Base-by-base conservation (phyloP, 2,329 filamentous ascomycete species). In the Aureobasidium vineae region DNA sequence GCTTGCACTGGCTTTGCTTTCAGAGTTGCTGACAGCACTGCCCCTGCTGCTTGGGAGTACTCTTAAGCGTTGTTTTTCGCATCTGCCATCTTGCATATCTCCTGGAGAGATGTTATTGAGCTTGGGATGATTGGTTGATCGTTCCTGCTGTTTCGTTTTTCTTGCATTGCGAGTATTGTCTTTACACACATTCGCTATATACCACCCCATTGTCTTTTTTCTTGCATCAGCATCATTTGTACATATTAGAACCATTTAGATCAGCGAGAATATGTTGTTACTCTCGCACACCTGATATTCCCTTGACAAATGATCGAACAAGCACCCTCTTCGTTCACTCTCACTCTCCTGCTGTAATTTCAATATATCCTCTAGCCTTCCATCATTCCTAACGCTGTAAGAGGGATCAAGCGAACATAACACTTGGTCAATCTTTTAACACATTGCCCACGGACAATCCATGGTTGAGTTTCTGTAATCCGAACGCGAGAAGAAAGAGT, bases 11-110 rank as follows among this genome's bases (percentile, higher is more conserved):
- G 66, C 6, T 69, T 69, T n/a, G 57, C 45, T 33, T 69, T 66
- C 45, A 63, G 65, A 49, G 15, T 67, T 33, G 33, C 75, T 76
- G 15, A 79, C 69, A 23, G 16, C 23, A 13, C n/a, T 8, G 43
- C 41, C 10, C 63, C 63, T 36, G 63, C 63, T 43, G 63, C 63
- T 59, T 66, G 52, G 52, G 41, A 66, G 41, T 66, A 66, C 63
- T 40, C 33, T 28, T 63, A 63, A 50, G n/a, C 26, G 7, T 36
- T 36, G 1, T 21, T 45, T 6, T 31, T 31, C 41, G 41, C 11
- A 16, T 23, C 41, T 50, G 2, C 21, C 23, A 15, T 43, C 8
- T 8, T n/a, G 15, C 41, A 43, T 43, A 43, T 43, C 45, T 47
- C 21, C 21, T 26, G 11, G 21, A 15, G 21, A 16, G 21, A n/a